Base-by-base conservation (phyloP, 768 basidiomycete species). In the Roridomyces roridus region DNA sequence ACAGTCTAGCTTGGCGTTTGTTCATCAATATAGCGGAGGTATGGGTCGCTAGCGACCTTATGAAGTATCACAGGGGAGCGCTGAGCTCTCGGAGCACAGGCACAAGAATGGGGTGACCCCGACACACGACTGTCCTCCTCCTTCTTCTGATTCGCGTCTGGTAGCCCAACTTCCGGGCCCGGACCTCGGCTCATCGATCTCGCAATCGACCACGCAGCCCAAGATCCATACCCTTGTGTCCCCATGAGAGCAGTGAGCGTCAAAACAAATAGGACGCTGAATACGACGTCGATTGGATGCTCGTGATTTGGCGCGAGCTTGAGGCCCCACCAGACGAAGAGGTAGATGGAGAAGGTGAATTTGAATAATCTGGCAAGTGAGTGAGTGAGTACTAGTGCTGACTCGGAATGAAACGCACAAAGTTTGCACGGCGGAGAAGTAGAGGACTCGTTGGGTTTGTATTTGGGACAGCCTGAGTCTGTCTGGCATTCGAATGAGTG, bases 261-360 rank as follows among this genome's bases (percentile, higher is more conserved):
- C 7, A 42, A 1, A 3, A 42, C 20, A 12, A 51, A 51, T 20
- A 51, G 26, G 12, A 51, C 20, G 28, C 39, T 51, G 28, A 51
- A 51, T 9, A 31, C 49, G 12, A 51, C 12, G 12, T 51, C 49
- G 26, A 42, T 51, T 10, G 47, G 25, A 21, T 34, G 26, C 6
- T 51, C 20, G 40, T 41, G 26, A 40, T 51, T 51, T 18, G 18
- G 15, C 8, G 40, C 39, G 14, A 51, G 49, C 49, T 51, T 51
- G 49, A 51, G 39, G 17, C 39, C 49, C 49, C 49, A n/a, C n/a
- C n/a, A n/a, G 44, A 46, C n/a, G n/a, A n/a, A n/a, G n/a, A n/a
- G n/a, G n/a, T n/a, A n/a, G n/a, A n/a, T n/a, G n/a, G n/a, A n/a
- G 44, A 46, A 26, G 2, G 44, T 29, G n/a, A 46, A 46, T 11